Evolutionary conservation across 768 basidiomycete genomes (phyloP), one percentile per base, ranked within the genome.

Genomic region (Jaapia argillacea): DNA sequence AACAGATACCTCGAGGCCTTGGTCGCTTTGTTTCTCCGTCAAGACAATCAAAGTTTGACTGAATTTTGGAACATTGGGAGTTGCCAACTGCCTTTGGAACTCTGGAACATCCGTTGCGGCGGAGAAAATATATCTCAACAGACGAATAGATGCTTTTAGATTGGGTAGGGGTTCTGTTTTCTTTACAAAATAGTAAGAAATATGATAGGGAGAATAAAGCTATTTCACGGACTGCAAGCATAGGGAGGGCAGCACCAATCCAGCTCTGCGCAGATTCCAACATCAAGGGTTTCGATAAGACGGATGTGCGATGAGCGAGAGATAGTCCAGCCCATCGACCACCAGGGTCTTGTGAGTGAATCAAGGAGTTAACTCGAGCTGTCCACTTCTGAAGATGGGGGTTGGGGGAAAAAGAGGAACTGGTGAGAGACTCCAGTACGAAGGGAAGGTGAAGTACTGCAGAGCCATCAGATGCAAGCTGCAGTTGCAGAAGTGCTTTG

Each of bases 281-380:
- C 69, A 90, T 76, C 5, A 79, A 49, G 7, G 58, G 55, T 54
- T 65, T 76, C 1, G 82, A 85, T 31, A 76, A 57, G 20, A 67
- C 49, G 1, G 81, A 72, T 6, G 80, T 81, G 50, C 75, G 77
- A 51, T 79, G 65, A 1, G 88, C 87, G 38, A 90, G 60, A 51
- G 77, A 84, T 25, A 89, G 65, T 6, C 85, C 88, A 18, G 82
- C 79, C 88, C 88, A 91, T 45, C 83, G 74, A 42, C 75, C 77
- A 33, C 75, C 80, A n/a, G 78, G 55, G 51, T 85, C 77, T 63
- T 84, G 87, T 14, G 88, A 80, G 54, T 83, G 81, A 40, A 90
- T 65, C 42, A 90, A 65, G 2, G 86, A 77, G 50, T 75, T 77
- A 48, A 89, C 66, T 45, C 87, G 72, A n/a, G 74, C 67, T 10